A percentile compares a stretch with the other conserved stretches of the same genome.
These are phyloP conservation scores for Tetratostichococcus sp. DNA, from an alignment of 139 green algal genomes.

Conservation along the genomic window DNA sequence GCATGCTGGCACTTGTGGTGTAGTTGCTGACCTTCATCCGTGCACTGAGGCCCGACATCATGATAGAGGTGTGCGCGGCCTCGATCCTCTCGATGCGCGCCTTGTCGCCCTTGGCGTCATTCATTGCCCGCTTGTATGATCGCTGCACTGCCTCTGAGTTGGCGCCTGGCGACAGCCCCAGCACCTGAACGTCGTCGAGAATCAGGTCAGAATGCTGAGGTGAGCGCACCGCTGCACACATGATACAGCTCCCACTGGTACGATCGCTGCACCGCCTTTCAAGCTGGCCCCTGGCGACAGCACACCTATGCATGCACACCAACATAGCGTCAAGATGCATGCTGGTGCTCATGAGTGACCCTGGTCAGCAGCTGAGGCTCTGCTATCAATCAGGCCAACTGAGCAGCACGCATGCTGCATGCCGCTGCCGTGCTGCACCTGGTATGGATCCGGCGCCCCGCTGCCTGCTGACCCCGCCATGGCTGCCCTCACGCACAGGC, in stretches of 20 bases:
- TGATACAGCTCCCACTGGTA: no score
- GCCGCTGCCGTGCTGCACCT: not conserved
- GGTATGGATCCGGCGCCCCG: not conserved
- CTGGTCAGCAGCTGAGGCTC: no score
- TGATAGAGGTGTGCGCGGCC: slow-evolving; percentile 44
- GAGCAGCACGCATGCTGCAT: no score
- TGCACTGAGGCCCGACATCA: slow-evolving; percentile 48
- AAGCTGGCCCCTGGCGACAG: no score
- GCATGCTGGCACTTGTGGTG: not conserved
- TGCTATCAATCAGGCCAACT: no score
- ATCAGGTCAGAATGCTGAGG: no score
- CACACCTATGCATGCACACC: no score
- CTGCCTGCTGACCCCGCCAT: not conserved
- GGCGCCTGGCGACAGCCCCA: slow-evolving; percentile 7
- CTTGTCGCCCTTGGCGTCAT: slow-evolving; percentile 31
- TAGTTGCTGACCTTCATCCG: slow-evolving; percentile 23
- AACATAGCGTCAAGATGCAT: no score
- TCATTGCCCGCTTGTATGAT: slow-evolving; percentile 40
- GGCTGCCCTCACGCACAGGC: not conserved
- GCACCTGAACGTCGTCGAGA: no score
- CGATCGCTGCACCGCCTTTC: no score
- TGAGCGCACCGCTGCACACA: no score
- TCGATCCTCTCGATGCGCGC: slow-evolving; percentile 34
- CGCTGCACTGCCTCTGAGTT: slow-evolving; percentile 36
- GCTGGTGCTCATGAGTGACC: no score